phyloP scores from a whole-genome alignment of 345 rosid species.

The Eucalyptus marginata region DNA sequence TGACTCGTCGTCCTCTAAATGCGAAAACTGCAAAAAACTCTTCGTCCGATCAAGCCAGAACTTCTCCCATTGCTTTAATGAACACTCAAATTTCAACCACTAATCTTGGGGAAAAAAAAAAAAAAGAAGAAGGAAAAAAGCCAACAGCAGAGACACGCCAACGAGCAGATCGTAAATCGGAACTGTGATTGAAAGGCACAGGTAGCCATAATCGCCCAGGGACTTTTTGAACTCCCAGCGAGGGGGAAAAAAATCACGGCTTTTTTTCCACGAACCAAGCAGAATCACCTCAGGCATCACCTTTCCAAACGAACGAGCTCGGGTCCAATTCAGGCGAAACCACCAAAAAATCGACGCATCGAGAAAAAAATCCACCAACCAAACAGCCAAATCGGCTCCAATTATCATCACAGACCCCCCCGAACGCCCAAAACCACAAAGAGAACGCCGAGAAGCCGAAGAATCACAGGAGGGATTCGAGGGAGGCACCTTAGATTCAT shows the following conservation, averaged over 20 bases:
- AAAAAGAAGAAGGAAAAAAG: neutral
- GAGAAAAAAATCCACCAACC: neutral
- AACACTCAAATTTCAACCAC: neutral
- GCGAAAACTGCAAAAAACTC: neutral
- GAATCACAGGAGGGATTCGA: neutral
- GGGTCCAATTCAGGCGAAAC: neutral
- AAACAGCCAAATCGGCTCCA: neutral
- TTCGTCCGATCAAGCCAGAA: neutral
- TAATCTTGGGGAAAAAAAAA: neutral
- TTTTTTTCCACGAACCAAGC: neutral
- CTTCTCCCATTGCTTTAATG: neutral
- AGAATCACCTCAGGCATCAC: neutral
- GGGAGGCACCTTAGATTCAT: constrained; percentile 83
- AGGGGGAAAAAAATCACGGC: neutral
- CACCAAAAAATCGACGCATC: neutral
- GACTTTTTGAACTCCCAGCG: neutral
- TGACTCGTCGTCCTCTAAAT: neutral
- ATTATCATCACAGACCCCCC: neutral
- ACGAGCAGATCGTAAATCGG: neutral
- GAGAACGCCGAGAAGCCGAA: neutral
- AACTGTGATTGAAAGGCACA: neutral
- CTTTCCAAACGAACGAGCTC: neutral
- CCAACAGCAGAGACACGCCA: neutral
- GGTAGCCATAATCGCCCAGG: neutral
- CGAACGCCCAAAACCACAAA: neutral